These are phyloP conservation scores for Plasmodium gonderi DNA, from an alignment of 169 alveolate species.

Conservation along the genomic window DNA sequence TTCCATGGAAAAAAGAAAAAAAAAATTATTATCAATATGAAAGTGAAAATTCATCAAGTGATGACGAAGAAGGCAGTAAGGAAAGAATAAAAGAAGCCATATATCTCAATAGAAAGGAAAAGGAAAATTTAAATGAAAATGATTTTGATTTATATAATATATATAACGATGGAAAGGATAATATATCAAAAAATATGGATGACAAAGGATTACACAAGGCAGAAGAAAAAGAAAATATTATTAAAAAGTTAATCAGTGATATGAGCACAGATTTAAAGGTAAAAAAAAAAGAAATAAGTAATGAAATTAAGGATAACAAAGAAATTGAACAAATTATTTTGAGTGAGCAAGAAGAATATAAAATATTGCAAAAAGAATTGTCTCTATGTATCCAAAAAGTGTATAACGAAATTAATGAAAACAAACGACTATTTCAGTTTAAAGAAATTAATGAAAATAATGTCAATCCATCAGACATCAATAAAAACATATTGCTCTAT, in stretches of 20 bases:
- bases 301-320: constrained; percentile 46
- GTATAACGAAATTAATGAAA: constrained; percentile 64
- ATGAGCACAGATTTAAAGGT: constrained; percentile 76
- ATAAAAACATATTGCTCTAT: constrained; percentile 75
- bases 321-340: constrained; percentile 66
- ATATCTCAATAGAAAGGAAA: constrained; percentile 67
- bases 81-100: constrained; percentile 76
- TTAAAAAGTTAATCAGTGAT: constrained; percentile 68
- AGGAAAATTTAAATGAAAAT: constrained; percentile 65
- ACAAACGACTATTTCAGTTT: constrained; percentile 57
- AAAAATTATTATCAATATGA: constrained; percentile 67
- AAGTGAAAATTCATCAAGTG: constrained; percentile 70
- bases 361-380: constrained; percentile 74
- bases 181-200: constrained; percentile 12
- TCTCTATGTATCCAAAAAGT: constrained; percentile 70
- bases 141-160: constrained; percentile 68
- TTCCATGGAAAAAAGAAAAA: constrained; percentile 70
- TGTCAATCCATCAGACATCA: constrained; percentile 67
- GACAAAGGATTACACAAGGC: background rate
- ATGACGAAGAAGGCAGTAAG: constrained; percentile 57
- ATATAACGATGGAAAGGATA: constrained; percentile 67
- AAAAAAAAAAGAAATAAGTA: constrained; percentile 62
- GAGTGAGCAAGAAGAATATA: constrained; percentile 71
- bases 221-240: constrained; percentile 47
- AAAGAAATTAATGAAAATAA: constrained; percentile 68